Base-by-base conservation (phyloP, 352 stramenopile species). In the Phytopythium helicoides region DNA sequence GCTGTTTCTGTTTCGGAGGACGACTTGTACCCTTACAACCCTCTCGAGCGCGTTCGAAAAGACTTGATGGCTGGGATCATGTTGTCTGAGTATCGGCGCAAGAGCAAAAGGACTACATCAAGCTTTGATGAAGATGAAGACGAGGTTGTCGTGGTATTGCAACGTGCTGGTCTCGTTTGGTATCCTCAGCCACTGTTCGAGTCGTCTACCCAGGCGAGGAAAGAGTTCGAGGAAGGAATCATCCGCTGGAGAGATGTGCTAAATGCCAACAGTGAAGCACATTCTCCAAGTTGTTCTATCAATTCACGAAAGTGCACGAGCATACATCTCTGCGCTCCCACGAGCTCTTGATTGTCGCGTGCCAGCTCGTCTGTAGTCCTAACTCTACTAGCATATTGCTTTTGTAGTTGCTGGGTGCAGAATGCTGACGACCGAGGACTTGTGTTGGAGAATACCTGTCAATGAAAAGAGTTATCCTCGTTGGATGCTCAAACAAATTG, bases 1-100 rank as follows among this genome's bases (percentile, higher is more conserved):
- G n/a, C n/a, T n/a, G n/a, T 73, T 33, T 64, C 36, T 25, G 66
- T 76, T 3, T 65, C 75, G 31, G 44, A 54, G 11, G 68, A 79
- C 31, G 65, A 73, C 1, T 39, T 73, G 38, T 53, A 75, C 28
- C 70, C 66, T 19, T 81, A 77, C 36, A 21, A 63, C 0, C 55
- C 66, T 0, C 39, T 60, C 8, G 46, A 58, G 6, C 51, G 60
- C 34, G 38, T 75, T 28, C 65, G 68, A 9, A 51, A 69, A 18
- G 68, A 77, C 26, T 22, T 71, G 15, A 64, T 54, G 4, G 64
- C 64, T 0, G 42, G 42, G 10, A 25, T 68, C 2, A n/a, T 72
- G 19, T 50, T 61, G 16, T 54, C 52, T 4, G 47, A 64, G 25
- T 36, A 56, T 6, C 46, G 46, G 44, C 49, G 52, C 28, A 68